phyloP scores from a whole-genome alignment of 2,329 filamentous ascomycete genomes.

The Xylaria sp. region DNA sequence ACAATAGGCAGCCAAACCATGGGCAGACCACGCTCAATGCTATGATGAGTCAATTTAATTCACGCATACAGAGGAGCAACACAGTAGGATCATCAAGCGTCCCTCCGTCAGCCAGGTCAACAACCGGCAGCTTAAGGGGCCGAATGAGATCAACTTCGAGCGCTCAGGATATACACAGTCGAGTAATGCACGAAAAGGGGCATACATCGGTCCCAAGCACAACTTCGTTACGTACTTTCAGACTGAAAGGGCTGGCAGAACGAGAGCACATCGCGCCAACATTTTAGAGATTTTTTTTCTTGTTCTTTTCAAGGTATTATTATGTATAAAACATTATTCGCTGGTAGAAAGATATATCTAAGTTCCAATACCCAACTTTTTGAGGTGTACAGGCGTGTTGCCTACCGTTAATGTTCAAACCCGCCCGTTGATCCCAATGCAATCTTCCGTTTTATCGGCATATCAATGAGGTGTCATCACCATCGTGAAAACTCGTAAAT shows the following conservation, averaged over 20 bases:
- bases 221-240: slow-evolving; percentile 45
- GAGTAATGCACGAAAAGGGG: slow-evolving; percentile 12
- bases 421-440: not conserved
- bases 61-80: slow-evolving; percentile 17
- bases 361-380: not conserved
- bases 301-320: not conserved
- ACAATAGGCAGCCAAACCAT: slow-evolving; percentile 5
- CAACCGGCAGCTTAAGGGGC: not conserved
- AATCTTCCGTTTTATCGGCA: not conserved
- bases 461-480: not conserved
- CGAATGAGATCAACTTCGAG: slow-evolving; percentile 18
- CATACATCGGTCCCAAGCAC: slow-evolving; percentile 42
- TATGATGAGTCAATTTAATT: slow-evolving; percentile 23
- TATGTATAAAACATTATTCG: slow-evolving; percentile 1
- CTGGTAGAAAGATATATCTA: slow-evolving; percentile 3
- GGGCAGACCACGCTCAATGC: not conserved
- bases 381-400: not conserved
- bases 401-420: not conserved
- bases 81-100: not conserved
- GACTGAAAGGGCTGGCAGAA: slow-evolving; percentile 38
- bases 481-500: not conserved
- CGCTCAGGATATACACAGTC: not conserved
- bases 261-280: slow-evolving; percentile 39
- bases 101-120: not conserved
- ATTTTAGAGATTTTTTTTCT: not conserved